Evolutionary conservation across 331 rosid species (phyloP), one percentile per base, ranked within the genome.

Genomic region (Malus hybrid): DNA sequence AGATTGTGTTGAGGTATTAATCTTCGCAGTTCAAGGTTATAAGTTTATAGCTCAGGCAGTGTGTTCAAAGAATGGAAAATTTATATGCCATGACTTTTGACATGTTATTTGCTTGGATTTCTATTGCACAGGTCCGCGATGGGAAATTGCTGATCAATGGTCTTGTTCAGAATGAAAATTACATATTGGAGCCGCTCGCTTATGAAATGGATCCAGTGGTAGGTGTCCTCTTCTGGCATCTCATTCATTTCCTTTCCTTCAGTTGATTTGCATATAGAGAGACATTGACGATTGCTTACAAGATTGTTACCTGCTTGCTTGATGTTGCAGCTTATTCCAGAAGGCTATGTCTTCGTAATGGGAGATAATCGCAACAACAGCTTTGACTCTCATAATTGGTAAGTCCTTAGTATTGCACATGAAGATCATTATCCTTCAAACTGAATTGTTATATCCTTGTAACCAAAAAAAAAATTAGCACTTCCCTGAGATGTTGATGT

Each of bases 301-400:
- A 56, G 18, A 5, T 24, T 68, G 52, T 71, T 36, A 16, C 24
- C 44, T 68, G 44, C 72, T 42, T 69, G 70, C 32, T 61, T 65
- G 56, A 55, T 80, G 42, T 62, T 86, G 85, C 92, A 94, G 99
- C 80, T 88, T 77, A 93, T 95, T 76, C 99, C 99, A 1, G 88
- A 92, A 81, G 99, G 90, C 36, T 91, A 85, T 77, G 99, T 95
- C 73, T 95, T 89, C 79, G 99, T 95, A 36, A 74, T 95, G 96
- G 99, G 99, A 76, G 99, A 95, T 84, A 95, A 95, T 71, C 93
- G 99, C 60, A 95, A 95, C 73, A 87, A 89, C 69, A 95, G 99
- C 83, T 92, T 89, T 72, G 99, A 95, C 76, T 95, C 99, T 48
- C 97, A 92, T 75, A 83, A 86, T 89, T 92, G 99, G 99, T 95